Conservation (phyloP, 2,329 filamentous ascomycete species). For the Penicillium olsonii region DNA sequence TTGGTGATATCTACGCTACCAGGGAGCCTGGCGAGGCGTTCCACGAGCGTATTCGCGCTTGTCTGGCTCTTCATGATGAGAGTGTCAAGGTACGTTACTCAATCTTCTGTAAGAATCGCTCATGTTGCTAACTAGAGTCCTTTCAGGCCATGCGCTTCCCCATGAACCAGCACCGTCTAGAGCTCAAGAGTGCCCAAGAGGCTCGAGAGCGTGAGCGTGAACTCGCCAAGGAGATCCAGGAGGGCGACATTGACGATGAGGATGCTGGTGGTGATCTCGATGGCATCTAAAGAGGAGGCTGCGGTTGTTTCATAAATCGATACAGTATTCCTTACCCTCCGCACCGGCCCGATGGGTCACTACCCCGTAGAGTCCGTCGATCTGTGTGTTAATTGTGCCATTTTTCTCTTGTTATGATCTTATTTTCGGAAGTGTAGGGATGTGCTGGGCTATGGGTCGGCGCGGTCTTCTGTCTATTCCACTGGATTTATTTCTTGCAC, state of each 20-base stretch:
- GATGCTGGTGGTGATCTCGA: constrained; percentile 96
- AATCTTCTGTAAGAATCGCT: neutral
- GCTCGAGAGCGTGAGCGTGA: constrained; percentile 95
- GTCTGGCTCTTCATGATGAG: constrained; percentile 90
- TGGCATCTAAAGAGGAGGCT: constrained; percentile 67
- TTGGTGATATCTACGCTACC: constrained; percentile 94
- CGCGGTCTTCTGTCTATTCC: constrained; percentile 29
- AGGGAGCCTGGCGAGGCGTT: constrained; percentile 95
- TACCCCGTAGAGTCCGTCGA: constrained; percentile 22
- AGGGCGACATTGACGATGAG: constrained; percentile 94
- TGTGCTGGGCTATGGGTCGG: constrained; percentile 28
- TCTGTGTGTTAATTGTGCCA: constrained; percentile 32
- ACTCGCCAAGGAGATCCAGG: constrained; percentile 98
- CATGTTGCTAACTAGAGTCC: constrained; percentile 28
- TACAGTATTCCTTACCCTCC: constrained; percentile 17
- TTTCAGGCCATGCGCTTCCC: constrained; percentile 92
- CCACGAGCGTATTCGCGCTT: constrained; percentile 92
- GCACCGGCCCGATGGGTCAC: constrained; percentile 17
- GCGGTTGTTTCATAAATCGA: constrained; percentile 18
- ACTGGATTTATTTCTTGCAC: constrained; percentile 26
- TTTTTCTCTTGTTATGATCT: constrained; percentile 18
- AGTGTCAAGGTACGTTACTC: constrained; percentile 81
- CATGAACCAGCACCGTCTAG: constrained; percentile 97
- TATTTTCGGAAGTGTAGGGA: constrained; percentile 30
- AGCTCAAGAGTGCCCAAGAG: constrained; percentile 97